Conservation (phyloP, 1,139 yeast species). For the Lodderomyces jiufengensis region DNA sequence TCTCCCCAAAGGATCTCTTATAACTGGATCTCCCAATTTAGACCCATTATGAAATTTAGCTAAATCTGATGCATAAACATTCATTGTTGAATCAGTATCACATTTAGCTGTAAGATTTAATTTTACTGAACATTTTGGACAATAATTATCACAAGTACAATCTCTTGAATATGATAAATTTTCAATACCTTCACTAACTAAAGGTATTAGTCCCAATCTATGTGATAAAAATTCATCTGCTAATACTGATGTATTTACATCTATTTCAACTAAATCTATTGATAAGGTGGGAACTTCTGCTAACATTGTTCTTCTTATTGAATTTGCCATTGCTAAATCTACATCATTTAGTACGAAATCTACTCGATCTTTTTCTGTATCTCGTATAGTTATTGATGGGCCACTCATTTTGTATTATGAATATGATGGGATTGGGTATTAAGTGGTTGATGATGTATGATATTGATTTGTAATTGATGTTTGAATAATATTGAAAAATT, state of each 20-base stretch:
- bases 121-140: conserved; percentile 90
- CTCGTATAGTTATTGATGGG: conserved; percentile 87
- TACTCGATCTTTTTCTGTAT: conserved; percentile 79
- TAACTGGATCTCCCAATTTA: conserved; percentile 77
- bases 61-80: conserved; percentile 85
- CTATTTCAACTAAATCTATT: conserved; percentile 93
- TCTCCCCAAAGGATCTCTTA: conserved; percentile 67
- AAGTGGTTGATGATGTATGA: neutral
- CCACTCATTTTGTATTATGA: conserved; percentile 34
- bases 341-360: conserved; percentile 87
- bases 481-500: no score
- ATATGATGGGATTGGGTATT: neutral
- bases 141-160: conserved; percentile 96
- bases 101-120: conserved; percentile 83
- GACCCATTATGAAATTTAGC: conserved; percentile 48
- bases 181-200: conserved; percentile 81
- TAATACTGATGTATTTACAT: conserved; percentile 85
- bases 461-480: neutral
- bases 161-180: conserved; percentile 80
- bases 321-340: conserved; percentile 88
- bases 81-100: conserved; percentile 82
- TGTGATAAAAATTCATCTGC: conserved; percentile 97
- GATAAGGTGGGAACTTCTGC: conserved; percentile 97
- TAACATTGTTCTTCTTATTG: conserved; percentile 85
- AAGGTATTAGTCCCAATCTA: conserved; percentile 86